A percentile compares a stretch with the other conserved stretches of the same genome.
These are phyloP conservation scores for Alloteropsis semialata DNA, from an alignment of 176 grass and related monocot genomes.

Conservation along the genomic window DNA sequence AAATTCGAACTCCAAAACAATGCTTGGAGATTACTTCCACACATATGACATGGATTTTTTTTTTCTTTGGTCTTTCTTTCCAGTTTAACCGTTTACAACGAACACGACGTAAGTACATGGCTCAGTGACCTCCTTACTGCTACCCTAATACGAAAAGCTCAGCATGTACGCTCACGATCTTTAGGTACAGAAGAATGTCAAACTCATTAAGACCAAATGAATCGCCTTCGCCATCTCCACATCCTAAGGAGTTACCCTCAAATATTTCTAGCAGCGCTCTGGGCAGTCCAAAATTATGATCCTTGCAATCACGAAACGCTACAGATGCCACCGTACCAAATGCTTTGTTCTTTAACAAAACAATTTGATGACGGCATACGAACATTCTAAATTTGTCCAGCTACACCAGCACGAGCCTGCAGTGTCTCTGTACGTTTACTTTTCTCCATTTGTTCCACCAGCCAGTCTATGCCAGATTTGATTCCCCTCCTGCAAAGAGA, in stretches of 20 bases:
- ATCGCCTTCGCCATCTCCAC: background rate
- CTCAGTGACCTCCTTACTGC: slow-evolving; percentile 17
- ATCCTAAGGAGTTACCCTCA: background rate
- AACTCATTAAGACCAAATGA: slow-evolving; percentile 6
- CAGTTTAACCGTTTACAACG: slow-evolving; percentile 1
- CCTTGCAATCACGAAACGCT: background rate
- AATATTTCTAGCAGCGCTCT: background rate
- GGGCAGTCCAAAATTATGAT: background rate
- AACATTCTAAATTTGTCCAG: slow-evolving; percentile 51
- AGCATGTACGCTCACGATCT: slow-evolving; percentile 9
- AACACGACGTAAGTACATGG: background rate
- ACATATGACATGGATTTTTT: background rate
- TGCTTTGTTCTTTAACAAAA: slow-evolving; percentile 9
- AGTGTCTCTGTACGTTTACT: slow-evolving; percentile 69
- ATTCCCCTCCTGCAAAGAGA: slow-evolving; percentile 57
- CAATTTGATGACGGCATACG: background rate
- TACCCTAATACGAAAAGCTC: background rate
- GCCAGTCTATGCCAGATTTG: slow-evolving; percentile 74
- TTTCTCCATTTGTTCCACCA: slow-evolving; percentile 81
- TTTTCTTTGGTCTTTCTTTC: background rate
- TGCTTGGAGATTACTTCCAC: background rate
- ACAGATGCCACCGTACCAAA: background rate
- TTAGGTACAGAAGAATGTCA: slow-evolving; percentile 20
- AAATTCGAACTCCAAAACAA: background rate
- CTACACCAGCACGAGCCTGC: slow-evolving; percentile 33